Evolutionary conservation across 495 filamentous ascomycete genomes (phyloP).

Genomic region (Podospora conica): DNA sequence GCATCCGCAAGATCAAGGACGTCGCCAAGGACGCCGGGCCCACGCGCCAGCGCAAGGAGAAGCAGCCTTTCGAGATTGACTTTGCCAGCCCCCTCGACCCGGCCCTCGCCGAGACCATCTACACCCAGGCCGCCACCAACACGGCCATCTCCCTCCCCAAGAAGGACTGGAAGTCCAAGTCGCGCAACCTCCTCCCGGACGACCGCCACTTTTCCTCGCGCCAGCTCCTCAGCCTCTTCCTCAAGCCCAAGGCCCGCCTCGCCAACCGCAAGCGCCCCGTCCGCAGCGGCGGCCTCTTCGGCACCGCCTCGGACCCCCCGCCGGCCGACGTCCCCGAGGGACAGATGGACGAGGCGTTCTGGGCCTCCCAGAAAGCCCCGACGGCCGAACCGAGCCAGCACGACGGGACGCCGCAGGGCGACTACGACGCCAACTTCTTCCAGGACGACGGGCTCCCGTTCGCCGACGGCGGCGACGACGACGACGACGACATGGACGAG

Average conservation of each 20-base stretch:
- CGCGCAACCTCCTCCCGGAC: slow-evolving; percentile 86
- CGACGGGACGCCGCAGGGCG: slow-evolving; percentile 48
- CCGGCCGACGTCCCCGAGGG: slow-evolving; percentile 50
- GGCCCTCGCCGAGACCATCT: slow-evolving; percentile 69
- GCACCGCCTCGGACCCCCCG: slow-evolving; percentile 19
- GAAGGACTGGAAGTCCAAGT: slow-evolving; percentile 91
- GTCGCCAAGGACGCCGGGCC: slow-evolving; percentile 53
- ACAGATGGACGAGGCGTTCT: slow-evolving; percentile 92
- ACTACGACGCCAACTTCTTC: slow-evolving; percentile 98
- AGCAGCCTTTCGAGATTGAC: slow-evolving; percentile 92
- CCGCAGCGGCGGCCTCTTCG: slow-evolving; percentile 25
- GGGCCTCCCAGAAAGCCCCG: slow-evolving; percentile 71
- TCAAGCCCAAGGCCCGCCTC: slow-evolving; percentile 85
- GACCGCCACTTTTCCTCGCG: slow-evolving; percentile 98
- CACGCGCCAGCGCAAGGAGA: slow-evolving; percentile 72
- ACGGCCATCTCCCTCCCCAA: slow-evolving; percentile 78
- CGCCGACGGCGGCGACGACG: slow-evolving; percentile 57
- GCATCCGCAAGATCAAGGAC: slow-evolving; percentile 89
- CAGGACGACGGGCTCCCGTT: slow-evolving; percentile 84
- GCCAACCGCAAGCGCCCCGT: slow-evolving; percentile 39
- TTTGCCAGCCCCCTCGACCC: slow-evolving; percentile 68
- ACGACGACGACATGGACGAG: slow-evolving; percentile 65
- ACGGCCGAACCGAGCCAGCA: slow-evolving; percentile 11
- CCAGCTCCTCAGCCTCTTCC: slow-evolving; percentile 80
- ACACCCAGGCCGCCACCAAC: slow-evolving; percentile 76